Evolutionary conservation across 2,329 filamentous ascomycete genomes (phyloP).

Genomic region (Neonectria coccinea): DNA sequence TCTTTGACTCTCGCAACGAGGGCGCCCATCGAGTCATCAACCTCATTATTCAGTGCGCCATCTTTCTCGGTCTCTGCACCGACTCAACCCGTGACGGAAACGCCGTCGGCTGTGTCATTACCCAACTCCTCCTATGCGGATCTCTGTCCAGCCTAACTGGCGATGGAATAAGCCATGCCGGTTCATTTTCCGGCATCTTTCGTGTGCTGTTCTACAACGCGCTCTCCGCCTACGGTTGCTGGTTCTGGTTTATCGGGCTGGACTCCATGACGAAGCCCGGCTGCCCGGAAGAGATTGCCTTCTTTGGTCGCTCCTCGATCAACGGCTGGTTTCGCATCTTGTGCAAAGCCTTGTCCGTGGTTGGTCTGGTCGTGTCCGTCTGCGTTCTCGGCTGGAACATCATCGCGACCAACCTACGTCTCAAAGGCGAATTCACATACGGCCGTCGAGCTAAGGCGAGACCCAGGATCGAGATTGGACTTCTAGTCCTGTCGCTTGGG

Average conservation of each 20-base stretch:
- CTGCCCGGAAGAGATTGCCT: conserved; percentile 1
- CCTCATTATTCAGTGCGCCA: conserved; percentile 6
- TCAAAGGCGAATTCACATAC: neutral
- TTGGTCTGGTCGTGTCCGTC: neutral
- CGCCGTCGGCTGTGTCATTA: neutral
- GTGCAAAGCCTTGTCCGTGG: neutral
- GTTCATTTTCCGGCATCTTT: conserved; percentile 1
- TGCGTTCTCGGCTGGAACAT: neutral
- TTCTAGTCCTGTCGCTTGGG: neutral
- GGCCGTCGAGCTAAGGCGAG: neutral
- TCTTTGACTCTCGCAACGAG: conserved; percentile 11
- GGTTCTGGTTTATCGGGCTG: conserved; percentile 1
- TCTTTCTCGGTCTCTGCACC: conserved; percentile 4
- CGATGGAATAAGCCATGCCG: conserved; percentile 2
- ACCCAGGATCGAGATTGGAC: neutral
- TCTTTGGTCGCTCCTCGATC: neutral
- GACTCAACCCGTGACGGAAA: neutral
- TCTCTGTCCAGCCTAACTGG: neutral
- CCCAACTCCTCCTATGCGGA: neutral
- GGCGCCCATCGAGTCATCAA: neutral
- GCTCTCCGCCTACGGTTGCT: conserved; percentile 4
- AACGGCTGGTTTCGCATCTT: conserved; percentile 4
- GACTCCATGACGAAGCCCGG: neutral
- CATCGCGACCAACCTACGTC: neutral
- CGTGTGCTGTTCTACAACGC: conserved; percentile 11